Percentiles rank a stretch among this genome's conserved stretches.
Conservation (phyloP, 345 rosid species). For the Arabidopsis suecica region DNA sequence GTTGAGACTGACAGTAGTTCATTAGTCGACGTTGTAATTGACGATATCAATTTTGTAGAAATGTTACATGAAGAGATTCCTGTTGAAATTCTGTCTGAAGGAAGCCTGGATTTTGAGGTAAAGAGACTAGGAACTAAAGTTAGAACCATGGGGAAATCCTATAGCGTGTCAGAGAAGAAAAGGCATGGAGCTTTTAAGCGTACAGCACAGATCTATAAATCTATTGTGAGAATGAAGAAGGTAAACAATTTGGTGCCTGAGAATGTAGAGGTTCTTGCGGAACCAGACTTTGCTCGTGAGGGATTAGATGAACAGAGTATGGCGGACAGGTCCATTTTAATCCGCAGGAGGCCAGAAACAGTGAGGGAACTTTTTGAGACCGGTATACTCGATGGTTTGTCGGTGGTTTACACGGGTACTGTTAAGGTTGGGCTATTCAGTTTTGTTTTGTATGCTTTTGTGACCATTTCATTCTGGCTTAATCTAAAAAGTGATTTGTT, state of each 20-base stretch:
- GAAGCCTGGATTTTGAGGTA: constrained; percentile 36
- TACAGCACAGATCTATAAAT: constrained; percentile 42
- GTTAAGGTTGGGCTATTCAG: constrained; percentile 62
- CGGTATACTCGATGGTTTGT: constrained; percentile 82
- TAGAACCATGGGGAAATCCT: constrained; percentile 2
- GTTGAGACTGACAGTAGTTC: constrained; percentile 41
- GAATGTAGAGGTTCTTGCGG: constrained; percentile 49
- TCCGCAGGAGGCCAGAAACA: constrained; percentile 68
- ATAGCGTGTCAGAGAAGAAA: constrained; percentile 35
- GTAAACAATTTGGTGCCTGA: constrained; percentile 51
- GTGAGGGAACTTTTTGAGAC: constrained; percentile 95
- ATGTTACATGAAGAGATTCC: constrained; percentile 43
- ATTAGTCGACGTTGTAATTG: constrained; percentile 48
- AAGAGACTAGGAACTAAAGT: constrained; percentile 21
- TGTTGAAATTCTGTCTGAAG: constrained; percentile 38
- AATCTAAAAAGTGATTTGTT: constrained; percentile 33
- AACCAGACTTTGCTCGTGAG: constrained; percentile 52
- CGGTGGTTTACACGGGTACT: constrained; percentile 90
- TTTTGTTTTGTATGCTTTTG: constrained; percentile 24
- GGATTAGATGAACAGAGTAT: constrained; percentile 60
- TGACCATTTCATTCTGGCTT: constrained; percentile 24
- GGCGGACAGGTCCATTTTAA: constrained; percentile 54
- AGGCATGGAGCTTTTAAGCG: constrained; percentile 39
- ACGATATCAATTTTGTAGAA: constrained; percentile 46
- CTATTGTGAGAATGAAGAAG: constrained; percentile 48